These are phyloP conservation scores for Diaporthe longicolla DNA, from an alignment of 2,329 filamentous ascomycete genomes.

Conservation along the genomic window DNA sequence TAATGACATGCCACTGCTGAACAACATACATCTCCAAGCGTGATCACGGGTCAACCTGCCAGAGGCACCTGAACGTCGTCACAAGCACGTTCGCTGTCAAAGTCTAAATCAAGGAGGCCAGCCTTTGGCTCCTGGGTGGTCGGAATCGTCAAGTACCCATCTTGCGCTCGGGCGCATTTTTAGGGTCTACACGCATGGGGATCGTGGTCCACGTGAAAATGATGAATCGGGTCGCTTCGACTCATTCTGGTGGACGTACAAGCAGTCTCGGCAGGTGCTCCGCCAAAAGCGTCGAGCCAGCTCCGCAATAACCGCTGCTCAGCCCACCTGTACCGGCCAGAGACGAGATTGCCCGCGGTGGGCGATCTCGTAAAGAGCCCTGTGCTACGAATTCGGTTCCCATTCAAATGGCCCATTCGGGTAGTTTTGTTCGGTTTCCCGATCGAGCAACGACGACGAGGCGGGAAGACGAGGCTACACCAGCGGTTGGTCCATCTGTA, in stretches of 20 bases:
- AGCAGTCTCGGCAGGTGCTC: neutral
- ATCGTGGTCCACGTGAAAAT: slow-evolving; percentile 21
- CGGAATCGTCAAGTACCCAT: slow-evolving; percentile 15
- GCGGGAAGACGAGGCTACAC: slow-evolving; percentile 6
- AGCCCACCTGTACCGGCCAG: slow-evolving; percentile 14
- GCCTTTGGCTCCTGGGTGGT: slow-evolving; percentile 12
- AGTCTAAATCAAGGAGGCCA: slow-evolving; percentile 4
- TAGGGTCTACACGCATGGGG: slow-evolving; percentile 19
- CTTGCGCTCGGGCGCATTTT: slow-evolving; percentile 25
- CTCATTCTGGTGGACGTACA: slow-evolving; percentile 6
- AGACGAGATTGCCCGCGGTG: slow-evolving; percentile 28
- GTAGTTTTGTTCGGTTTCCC: slow-evolving; percentile 21
- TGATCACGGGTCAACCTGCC: slow-evolving; percentile 28
- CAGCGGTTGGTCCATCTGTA: slow-evolving; percentile 13
- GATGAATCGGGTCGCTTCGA: slow-evolving; percentile 27
- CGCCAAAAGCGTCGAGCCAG: slow-evolving; percentile 3
- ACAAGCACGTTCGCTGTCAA: slow-evolving; percentile 16
- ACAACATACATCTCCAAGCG: neutral
- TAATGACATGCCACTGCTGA: neutral
- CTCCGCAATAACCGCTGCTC: slow-evolving; percentile 12
- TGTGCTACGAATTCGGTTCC: neutral
- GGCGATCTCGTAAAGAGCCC: slow-evolving; percentile 18
- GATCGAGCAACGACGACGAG: slow-evolving; percentile 20
- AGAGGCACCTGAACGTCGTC: neutral
- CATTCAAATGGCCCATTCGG: neutral